A percentile compares a stretch with the other conserved stretches of the same genome.
phyloP scores from a whole-genome alignment of 495 filamentous ascomycete genomes.

The Aspergillus olivimuriae region DNA sequence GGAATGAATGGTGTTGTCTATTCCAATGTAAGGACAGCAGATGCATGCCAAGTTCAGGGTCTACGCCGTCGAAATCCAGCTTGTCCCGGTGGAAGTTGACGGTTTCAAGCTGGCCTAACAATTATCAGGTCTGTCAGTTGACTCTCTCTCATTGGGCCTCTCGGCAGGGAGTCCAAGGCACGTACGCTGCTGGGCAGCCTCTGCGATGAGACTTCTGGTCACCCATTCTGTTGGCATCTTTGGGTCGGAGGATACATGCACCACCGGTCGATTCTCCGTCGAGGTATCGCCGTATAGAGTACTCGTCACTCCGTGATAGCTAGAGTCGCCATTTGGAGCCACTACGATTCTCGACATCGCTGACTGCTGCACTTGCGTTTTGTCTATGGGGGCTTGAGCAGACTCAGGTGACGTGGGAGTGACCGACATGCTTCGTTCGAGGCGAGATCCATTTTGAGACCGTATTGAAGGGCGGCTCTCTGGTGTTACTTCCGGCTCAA shows the following conservation, averaged over 20 bases:
- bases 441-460: too few relatives aligned
- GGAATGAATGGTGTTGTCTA: constrained; percentile 27
- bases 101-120: constrained; percentile 21
- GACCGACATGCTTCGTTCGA: neutral
- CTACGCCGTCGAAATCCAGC: constrained; percentile 38
- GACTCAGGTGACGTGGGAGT: too few relatives aligned
- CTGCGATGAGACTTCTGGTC: constrained; percentile 18
- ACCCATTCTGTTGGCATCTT: constrained; percentile 14
- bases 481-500: neutral
- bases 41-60: constrained; percentile 35
- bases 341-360: constrained; percentile 18
- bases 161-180: too few relatives aligned
- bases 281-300: constrained; percentile 25
- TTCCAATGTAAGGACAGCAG: constrained; percentile 35
- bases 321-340: constrained; percentile 21
- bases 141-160: too few relatives aligned
- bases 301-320: constrained; percentile 28
- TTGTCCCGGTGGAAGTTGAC: constrained; percentile 21
- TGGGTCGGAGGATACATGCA: constrained; percentile 1
- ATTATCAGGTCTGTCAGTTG: too few relatives aligned
- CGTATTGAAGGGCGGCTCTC: neutral
- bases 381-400: too few relatives aligned
- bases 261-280: constrained; percentile 8
- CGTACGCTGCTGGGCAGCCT: constrained; percentile 25
- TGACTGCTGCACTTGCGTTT: constrained; percentile 2